These are phyloP conservation scores for Candida fluviatilis DNA, from an alignment of 805 yeast genomes.

Conservation along the genomic window DNA sequence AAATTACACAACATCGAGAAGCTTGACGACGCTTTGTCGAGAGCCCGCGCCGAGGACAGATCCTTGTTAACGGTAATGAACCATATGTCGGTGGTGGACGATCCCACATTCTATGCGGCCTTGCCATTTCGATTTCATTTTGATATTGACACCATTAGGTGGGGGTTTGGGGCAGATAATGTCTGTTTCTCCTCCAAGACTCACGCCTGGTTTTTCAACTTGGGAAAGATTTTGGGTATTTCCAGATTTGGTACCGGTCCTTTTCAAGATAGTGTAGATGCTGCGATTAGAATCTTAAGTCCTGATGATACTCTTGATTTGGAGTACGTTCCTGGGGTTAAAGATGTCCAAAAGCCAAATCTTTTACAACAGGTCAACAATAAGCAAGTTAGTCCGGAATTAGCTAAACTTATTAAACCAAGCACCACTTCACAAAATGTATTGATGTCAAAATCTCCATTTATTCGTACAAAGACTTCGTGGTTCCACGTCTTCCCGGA, in stretches of 20 bases:
- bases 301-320: constrained; percentile 67
- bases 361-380: constrained; percentile 38
- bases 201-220: constrained; percentile 62
- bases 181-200: constrained; percentile 67
- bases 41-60: constrained; percentile 63
- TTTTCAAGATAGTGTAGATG: constrained; percentile 86
- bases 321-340: constrained; percentile 33
- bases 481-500: constrained; percentile 98
- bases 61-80: constrained; percentile 85
- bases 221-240: constrained; percentile 87
- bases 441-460: constrained; percentile 43
- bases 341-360: constrained; percentile 25
- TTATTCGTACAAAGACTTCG: constrained; percentile 59
- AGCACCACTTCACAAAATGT: constrained; percentile 24
- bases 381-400: constrained; percentile 8
- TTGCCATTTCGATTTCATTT: constrained; percentile 67
- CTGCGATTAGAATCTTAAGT: constrained; percentile 72
- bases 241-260: constrained; percentile 91
- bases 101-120: constrained; percentile 85
- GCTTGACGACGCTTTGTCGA: constrained; percentile 59
- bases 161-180: constrained; percentile 95
- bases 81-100: constrained; percentile 90
- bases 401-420: constrained; percentile 23
- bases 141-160: constrained; percentile 66
- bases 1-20: constrained; percentile 57